Conservation (phyloP, 2,329 filamentous ascomycete genomes). For the Pseudogymnoascus sp. region DNA sequence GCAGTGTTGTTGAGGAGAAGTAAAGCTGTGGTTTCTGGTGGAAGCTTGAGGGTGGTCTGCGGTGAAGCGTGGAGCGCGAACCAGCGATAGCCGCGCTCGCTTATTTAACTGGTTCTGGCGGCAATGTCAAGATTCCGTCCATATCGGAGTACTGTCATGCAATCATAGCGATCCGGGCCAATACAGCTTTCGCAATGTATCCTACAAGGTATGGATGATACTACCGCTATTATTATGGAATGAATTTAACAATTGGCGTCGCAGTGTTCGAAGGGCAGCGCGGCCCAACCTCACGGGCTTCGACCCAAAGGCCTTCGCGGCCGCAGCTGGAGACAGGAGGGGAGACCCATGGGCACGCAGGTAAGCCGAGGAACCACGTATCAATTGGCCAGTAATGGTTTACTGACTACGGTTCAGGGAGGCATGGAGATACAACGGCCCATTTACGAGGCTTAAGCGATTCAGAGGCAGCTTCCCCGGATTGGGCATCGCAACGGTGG, state of each 20-base stretch:
- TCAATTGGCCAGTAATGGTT: not conserved
- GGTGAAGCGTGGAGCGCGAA: slow-evolving; percentile 7
- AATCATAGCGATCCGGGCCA: slow-evolving; percentile 7
- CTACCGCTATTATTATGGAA: slow-evolving; percentile 2
- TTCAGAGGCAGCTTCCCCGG: slow-evolving; percentile 83
- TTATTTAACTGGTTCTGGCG: slow-evolving; percentile 9
- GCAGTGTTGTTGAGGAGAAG: not conserved
- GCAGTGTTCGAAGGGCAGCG: slow-evolving; percentile 28
- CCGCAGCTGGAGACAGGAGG: slow-evolving; percentile 52
- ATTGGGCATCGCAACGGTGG: slow-evolving; percentile 83
- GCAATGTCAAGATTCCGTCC: not conserved
- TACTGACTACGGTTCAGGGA: slow-evolving; percentile 52
- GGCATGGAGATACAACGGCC: slow-evolving; percentile 86
- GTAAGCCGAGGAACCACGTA: slow-evolving; percentile 36
- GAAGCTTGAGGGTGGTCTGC: not conserved
- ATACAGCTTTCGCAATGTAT: slow-evolving; percentile 23
- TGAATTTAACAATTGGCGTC: slow-evolving; percentile 13
- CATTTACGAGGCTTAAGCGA: slow-evolving; percentile 80
- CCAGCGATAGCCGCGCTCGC: slow-evolving; percentile 8
- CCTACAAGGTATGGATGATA: slow-evolving; percentile 22
- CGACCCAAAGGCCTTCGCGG: slow-evolving; percentile 72
- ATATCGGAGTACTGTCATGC: slow-evolving; percentile 7
- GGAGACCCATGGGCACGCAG: slow-evolving; percentile 58
- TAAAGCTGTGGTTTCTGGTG: not conserved
- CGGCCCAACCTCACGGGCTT: slow-evolving; percentile 81